Evolutionary conservation across 768 basidiomycete genomes (phyloP).

Genomic region (Pilatotrama ljubarskyi): DNA sequence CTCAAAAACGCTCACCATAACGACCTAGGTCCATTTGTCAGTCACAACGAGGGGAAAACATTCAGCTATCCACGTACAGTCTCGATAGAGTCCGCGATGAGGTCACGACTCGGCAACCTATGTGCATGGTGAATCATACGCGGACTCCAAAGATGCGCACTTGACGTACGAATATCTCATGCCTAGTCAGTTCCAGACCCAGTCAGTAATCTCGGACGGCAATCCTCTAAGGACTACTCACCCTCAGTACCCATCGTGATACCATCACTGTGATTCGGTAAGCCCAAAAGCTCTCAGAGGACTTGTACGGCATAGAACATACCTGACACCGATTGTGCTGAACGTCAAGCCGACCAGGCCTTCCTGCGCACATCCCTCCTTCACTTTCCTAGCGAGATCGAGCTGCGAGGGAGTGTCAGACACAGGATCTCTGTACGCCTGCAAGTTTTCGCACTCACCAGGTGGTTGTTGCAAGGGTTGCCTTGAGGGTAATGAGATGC

Average conservation of each 20-base stretch:
- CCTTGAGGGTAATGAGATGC: constrained; percentile 40
- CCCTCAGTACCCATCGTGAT: constrained; percentile 91
- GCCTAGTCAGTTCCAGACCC: constrained; percentile 42
- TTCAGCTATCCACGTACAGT: constrained; percentile 45
- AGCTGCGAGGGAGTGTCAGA: constrained; percentile 45
- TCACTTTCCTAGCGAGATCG: constrained; percentile 76
- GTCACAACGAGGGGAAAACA: no score
- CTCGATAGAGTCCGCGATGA: constrained; percentile 90
- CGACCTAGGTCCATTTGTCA: constrained; percentile 43
- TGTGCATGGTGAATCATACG: neutral
- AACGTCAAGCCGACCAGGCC: constrained; percentile 81
- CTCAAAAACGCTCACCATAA: constrained; percentile 45
- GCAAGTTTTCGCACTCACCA: constrained; percentile 44
- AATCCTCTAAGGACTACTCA: constrained; percentile 32
- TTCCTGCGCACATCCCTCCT: constrained; percentile 80
- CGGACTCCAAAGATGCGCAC: neutral
- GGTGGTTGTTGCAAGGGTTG: constrained; percentile 84
- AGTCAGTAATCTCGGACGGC: neutral
- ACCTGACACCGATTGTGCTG: constrained; percentile 86
- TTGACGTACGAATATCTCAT: constrained; percentile 81
- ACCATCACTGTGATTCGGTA: constrained; percentile 55
- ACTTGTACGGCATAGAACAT: constrained; percentile 12
- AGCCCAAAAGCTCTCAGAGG: neutral
- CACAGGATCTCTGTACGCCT: neutral
- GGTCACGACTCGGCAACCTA: constrained; percentile 82